Evolutionary conservation across 495 filamentous ascomycete species (phyloP), one percentile per base, ranked within the genome.

Genomic region (Rhypophila decipiens): DNA sequence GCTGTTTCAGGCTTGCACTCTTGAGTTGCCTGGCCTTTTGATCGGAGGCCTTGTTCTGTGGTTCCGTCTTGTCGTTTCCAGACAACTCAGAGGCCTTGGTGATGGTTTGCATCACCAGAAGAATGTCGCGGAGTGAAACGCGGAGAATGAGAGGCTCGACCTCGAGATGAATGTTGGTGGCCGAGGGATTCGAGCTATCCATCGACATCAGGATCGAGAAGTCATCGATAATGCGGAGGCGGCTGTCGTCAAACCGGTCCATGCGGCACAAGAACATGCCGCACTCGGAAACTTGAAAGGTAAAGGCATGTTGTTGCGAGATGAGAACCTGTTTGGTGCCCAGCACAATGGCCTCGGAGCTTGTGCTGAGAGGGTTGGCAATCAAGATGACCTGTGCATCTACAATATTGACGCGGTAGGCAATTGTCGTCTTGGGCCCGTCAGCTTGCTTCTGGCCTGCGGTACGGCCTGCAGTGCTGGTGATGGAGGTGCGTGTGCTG

Each of bases 221-320:
- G 59, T 97, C 88, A 59, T 98, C 93, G 19, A 98, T 75, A 53
- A 98, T 95, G 19, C 94, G 83, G 34, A 96, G 78, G 29, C 87
- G 77, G 42, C 80, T 85, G 15, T 83, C 87, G 46, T 95, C 90
- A 52, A 95, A 95, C 51, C 86, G 85, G 60, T 98, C 93, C 94
- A 98, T 97, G 22, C 93, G 87, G 61, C 93, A 98, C 29, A 98
- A 71, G 66, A 96, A 98, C 90, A 98, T 97, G 46, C 93, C 94
- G 38, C 96, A 82, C 57, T 96, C 81, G 29, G 86, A 86, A 8
- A 97, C 77, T 57, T 97, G 94, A 47, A 98, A 73, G 9, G 94
- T 96, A 41, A 90, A 76, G 19, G 91, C 88, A 69, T 97, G 88
- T 65, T 98, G 93, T 58, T 93, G 87, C 12, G 93, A 93, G 10